Evolutionary conservation across 805 yeast species (phyloP).

Genomic region (Saccharomyces kudriavzevii): DNA sequence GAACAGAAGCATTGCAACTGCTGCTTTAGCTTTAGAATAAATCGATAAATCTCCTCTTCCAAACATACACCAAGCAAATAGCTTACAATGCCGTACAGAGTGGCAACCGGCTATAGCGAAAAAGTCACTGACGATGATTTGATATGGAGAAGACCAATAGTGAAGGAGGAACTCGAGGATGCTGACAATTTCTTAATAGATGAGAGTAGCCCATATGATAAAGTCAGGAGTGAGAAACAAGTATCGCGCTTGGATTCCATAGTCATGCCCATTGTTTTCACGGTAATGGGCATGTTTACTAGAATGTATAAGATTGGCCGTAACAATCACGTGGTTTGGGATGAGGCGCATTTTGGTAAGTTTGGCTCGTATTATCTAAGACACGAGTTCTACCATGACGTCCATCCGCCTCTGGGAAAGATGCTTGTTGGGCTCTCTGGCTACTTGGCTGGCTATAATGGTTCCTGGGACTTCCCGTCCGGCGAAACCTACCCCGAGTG

Average conservation of each 20-base stretch:
- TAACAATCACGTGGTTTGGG: slow-evolving; percentile 67
- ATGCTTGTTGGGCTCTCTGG: slow-evolving; percentile 75
- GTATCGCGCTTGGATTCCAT: slow-evolving; percentile 26
- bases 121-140: background rate
- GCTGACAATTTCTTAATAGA: background rate
- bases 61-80: background rate
- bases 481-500: slow-evolving; percentile 59
- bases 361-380: slow-evolving; percentile 75
- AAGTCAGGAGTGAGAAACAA: slow-evolving; percentile 3
- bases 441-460: slow-evolving; percentile 67
- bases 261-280: slow-evolving; percentile 38
- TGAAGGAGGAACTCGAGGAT: background rate
- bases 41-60: background rate
- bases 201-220: background rate
- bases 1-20: background rate
- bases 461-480: slow-evolving; percentile 66
- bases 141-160: background rate
- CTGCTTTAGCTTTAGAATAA: background rate
- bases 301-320: slow-evolving; percentile 53
- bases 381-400: slow-evolving; percentile 79
- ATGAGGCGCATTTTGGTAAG: slow-evolving; percentile 85
- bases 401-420: slow-evolving; percentile 82
- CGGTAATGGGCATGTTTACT: slow-evolving; percentile 41
- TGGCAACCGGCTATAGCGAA: background rate
- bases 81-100: background rate